Conservation (phyloP, 2,329 filamentous ascomycete genomes). For the Verticillium albo-atrum region DNA sequence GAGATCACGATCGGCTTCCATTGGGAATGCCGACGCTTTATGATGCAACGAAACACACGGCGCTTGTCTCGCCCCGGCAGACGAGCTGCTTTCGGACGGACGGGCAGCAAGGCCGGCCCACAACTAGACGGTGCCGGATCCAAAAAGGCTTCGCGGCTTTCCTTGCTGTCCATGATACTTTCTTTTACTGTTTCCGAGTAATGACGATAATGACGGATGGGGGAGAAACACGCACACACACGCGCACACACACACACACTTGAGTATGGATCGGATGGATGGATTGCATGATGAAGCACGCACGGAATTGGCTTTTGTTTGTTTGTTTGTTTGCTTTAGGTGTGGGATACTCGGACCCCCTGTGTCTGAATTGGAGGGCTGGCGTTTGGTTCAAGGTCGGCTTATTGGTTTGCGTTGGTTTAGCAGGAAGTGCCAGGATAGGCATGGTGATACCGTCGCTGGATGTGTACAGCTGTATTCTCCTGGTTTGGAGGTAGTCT, state of each 20-base stretch:
- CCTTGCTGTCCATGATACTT: background rate
- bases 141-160: conserved; percentile 2
- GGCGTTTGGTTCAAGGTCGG: background rate
- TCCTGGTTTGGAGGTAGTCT: background rate
- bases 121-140: conserved; percentile 1
- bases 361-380: background rate
- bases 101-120: background rate
- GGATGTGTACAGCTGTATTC: background rate
- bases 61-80: background rate
- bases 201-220: conserved; percentile 2
- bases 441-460: background rate
- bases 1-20: background rate
- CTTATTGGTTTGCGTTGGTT: conserved; percentile 1
- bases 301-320: background rate
- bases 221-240: background rate
- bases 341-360: background rate
- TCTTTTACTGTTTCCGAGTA: background rate
- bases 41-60: conserved; percentile 13
- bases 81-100: background rate
- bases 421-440: background rate
- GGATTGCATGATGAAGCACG: background rate
- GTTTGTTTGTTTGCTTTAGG: background rate
- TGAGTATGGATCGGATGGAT: background rate
- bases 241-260: background rate
- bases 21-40: conserved; percentile 10